Evolutionary conservation across 257 asterid species (phyloP).

Genomic region (Capsicum baccatum): DNA sequence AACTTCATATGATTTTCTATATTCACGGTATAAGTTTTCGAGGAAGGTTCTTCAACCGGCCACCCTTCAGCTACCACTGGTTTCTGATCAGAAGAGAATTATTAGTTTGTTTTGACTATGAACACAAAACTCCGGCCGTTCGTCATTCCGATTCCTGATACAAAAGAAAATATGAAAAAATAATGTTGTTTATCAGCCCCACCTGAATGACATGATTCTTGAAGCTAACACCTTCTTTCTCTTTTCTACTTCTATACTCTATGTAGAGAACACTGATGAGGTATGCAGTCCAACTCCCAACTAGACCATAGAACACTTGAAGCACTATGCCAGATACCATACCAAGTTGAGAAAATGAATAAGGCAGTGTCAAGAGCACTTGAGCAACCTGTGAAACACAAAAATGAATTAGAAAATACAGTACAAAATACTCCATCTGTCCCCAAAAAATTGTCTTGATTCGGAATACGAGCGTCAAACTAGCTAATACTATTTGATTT

Average conservation of each 20-base stretch:
- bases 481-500: no score
- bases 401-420: neutral
- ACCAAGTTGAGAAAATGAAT: constrained; percentile 92
- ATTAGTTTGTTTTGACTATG: neutral
- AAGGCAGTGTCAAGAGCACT: constrained; percentile 86
- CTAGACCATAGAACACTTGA: constrained; percentile 80
- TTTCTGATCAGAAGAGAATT: neutral
- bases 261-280: constrained; percentile 87
- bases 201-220: constrained; percentile 98
- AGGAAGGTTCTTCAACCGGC: neutral
- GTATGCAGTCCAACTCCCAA: constrained; percentile 98
- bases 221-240: constrained; percentile 84
- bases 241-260: constrained; percentile 85
- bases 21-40: neutral
- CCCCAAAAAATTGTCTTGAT: no score
- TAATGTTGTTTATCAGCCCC: neutral
- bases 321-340: constrained; percentile 76
- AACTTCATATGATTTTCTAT: no score
- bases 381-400: constrained; percentile 74
- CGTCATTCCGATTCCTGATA: neutral
- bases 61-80: no score
- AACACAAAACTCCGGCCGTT: neutral
- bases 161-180: neutral
- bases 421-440: neutral
- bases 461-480: no score